A percentile compares a stretch with the other conserved stretches of the same genome.
Evolutionary conservation across 2,329 filamentous ascomycete species (phyloP).

Genomic region (Immersiporthe knoxdaviesiana): DNA sequence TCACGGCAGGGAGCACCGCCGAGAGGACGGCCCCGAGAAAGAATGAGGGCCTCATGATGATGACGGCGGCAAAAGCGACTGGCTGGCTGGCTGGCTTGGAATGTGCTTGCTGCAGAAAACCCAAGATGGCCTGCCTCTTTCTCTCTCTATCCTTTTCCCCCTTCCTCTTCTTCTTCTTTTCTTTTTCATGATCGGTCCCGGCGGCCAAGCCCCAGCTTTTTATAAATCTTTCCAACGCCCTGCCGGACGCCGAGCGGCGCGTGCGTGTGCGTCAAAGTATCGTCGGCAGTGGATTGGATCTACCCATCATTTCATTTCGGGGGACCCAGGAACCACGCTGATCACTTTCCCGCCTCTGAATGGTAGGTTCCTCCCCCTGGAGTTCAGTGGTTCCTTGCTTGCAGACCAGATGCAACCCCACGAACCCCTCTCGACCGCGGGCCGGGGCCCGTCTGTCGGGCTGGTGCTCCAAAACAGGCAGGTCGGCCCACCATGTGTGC

Average conservation of each 20-base stretch:
- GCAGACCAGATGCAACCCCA: background rate
- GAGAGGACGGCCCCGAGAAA: constrained; percentile 9
- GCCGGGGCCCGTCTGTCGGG: background rate
- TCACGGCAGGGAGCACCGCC: constrained; percentile 13
- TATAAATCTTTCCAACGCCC: background rate
- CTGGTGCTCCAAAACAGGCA: constrained; percentile 6
- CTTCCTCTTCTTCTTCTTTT: background rate
- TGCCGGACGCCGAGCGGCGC: background rate
- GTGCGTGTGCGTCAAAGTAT: background rate
- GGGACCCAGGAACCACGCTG: background rate
- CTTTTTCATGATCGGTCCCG: background rate
- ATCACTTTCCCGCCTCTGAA: constrained; percentile 1
- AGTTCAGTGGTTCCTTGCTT: no score
- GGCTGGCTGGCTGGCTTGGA: background rate
- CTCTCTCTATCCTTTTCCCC: background rate
- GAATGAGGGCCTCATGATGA: constrained; percentile 21
- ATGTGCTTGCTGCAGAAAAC: background rate
- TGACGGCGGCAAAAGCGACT: background rate
- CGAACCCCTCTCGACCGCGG: background rate
- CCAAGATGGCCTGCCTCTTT: background rate
- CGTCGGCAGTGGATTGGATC: background rate
- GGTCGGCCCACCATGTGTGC: constrained; percentile 11
- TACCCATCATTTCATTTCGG: background rate
- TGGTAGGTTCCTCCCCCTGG: background rate
- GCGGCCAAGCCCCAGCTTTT: background rate